These are phyloP conservation scores for Mycocalia duriaeana DNA, from an alignment of 1,284 basidiomycete genomes.

Conservation along the genomic window DNA sequence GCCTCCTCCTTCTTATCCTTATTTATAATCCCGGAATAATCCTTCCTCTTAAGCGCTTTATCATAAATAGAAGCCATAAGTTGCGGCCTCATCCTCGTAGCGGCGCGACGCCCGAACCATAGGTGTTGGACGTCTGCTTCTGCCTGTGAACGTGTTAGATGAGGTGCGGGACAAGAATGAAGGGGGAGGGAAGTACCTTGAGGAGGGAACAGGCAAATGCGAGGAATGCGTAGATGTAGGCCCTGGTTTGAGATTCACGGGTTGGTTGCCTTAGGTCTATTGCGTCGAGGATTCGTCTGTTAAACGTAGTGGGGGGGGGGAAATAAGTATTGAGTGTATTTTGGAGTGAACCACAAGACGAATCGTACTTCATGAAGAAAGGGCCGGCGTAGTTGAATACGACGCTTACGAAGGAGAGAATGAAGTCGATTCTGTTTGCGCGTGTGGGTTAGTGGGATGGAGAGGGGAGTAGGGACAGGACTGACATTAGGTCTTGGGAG, in stretches of 20 bases:
- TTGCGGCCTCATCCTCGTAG: constrained; percentile 65
- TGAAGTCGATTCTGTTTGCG: constrained; percentile 50
- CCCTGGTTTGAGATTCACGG: constrained; percentile 45
- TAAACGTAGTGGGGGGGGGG: not conserved
- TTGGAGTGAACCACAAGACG: not conserved
- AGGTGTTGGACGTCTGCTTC: constrained; percentile 75
- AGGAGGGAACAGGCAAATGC: constrained; percentile 54
- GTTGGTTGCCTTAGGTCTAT: constrained; percentile 32
- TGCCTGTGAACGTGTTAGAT: constrained; percentile 28
- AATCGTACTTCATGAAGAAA: constrained; percentile 57
- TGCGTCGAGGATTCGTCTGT: constrained; percentile 45
- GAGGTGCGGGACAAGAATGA: not conserved
- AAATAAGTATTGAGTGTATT: not conserved
- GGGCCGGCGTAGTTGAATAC: constrained; percentile 66
- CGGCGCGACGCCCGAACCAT: constrained; percentile 72
- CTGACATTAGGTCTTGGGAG: constrained; percentile 62
- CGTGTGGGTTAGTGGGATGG: constrained; percentile 1
- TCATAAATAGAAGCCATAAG: constrained; percentile 85
- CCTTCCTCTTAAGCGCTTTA: constrained; percentile 82
- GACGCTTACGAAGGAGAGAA: constrained; percentile 59
- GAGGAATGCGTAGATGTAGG: constrained; percentile 70
- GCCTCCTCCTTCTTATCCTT: constrained; percentile 35
- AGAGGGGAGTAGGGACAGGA: too few species aligned
- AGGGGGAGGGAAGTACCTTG: constrained; percentile 33
- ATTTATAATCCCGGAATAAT: constrained; percentile 75